A percentile compares a stretch with the other conserved stretches of the same genome.
phyloP scores from a whole-genome alignment of 345 rosid species.

The Boechera retrofracta region DNA sequence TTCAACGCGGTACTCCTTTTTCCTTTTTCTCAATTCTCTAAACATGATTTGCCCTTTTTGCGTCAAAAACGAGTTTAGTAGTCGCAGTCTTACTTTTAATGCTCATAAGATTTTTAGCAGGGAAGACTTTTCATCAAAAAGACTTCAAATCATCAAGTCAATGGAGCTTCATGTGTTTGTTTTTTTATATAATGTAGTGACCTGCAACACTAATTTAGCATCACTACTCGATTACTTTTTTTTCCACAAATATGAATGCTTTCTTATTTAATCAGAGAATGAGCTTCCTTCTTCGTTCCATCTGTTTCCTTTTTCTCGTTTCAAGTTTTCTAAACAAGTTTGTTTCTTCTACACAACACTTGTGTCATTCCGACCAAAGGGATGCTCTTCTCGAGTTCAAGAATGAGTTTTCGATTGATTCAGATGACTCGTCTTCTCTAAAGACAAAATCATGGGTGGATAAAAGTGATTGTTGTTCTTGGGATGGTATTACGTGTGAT shows the following conservation, averaged over 20 bases:
- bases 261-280: not conserved
- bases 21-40: too few species aligned
- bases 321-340: not conserved
- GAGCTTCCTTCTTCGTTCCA: not conserved
- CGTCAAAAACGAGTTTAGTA: too few species aligned
- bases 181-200: not conserved
- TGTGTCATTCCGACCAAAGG: not conserved
- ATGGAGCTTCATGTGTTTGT: too few species aligned
- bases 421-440: too few species aligned
- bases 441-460: not conserved
- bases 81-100: too few species aligned
- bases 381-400: slow-evolving; percentile 6
- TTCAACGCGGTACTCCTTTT: too few species aligned
- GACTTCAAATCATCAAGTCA: too few species aligned
- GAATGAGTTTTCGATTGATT: not conserved
- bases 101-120: too few species aligned
- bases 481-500: not conserved
- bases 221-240: not conserved
- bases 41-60: too few species aligned
- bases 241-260: not conserved
- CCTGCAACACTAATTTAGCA: not conserved
- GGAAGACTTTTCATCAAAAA: too few species aligned
- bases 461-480: not conserved
- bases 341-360: not conserved
- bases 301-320: not conserved